Evolutionary conservation across 2,329 filamentous ascomycete genomes (phyloP).

Genomic region (Graphiopsis chlorocephala): DNA sequence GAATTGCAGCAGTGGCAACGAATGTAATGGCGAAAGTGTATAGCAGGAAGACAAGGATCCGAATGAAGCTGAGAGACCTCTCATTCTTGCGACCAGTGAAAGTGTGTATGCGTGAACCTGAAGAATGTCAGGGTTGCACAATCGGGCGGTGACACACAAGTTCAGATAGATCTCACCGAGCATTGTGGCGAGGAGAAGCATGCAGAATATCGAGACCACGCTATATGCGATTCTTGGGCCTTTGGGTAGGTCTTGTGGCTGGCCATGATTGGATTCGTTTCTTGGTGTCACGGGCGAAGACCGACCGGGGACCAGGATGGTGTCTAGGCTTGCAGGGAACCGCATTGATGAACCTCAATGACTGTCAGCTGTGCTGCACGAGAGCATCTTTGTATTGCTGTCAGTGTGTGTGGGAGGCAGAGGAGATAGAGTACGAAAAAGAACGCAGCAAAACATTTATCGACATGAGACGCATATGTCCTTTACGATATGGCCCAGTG

Average conservation of each 20-base stretch:
- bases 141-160: not conserved
- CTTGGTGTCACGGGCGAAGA: not conserved
- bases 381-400: not conserved
- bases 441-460: not conserved
- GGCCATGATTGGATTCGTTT: not conserved
- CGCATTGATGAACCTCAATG: not conserved
- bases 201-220: slow-evolving; percentile 25
- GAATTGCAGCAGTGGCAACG: slow-evolving; percentile 34
- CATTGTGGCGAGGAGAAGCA: slow-evolving; percentile 28
- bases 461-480: not conserved
- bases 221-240: slow-evolving; percentile 7
- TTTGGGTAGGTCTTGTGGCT: not conserved
- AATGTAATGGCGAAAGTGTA: slow-evolving; percentile 38
- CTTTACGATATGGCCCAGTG: not conserved
- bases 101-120: slow-evolving; percentile 30
- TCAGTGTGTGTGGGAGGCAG: not conserved
- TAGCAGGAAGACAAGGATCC: slow-evolving; percentile 35
- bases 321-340: not conserved
- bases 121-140: not conserved
- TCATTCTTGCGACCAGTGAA: slow-evolving; percentile 21
- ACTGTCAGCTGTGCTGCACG: not conserved
- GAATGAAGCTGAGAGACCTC: slow-evolving; percentile 30
- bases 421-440: too few species aligned
- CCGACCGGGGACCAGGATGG: not conserved
- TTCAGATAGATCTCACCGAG: slow-evolving; percentile 25